phyloP scores from a whole-genome alignment of 179 eudicot species.

The Beta corolliflora region DNA sequence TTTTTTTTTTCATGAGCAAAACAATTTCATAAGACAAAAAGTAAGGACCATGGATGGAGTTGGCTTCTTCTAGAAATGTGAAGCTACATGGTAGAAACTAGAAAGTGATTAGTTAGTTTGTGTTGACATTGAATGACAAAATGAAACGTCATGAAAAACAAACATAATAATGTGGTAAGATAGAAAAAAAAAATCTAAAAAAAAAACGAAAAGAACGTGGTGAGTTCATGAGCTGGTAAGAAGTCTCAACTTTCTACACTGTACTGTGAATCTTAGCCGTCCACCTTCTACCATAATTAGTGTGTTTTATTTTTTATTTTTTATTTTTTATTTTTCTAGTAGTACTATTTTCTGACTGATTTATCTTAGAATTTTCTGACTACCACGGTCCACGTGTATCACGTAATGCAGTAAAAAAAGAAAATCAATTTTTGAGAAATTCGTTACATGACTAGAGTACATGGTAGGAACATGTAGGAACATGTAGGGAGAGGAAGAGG shows the following conservation, averaged over 20 bases:
- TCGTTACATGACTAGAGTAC: no score
- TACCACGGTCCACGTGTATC: conserved; percentile 5
- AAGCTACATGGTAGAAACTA: neutral
- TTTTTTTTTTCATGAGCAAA: no score
- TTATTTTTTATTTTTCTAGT: neutral
- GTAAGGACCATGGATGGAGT: no score
- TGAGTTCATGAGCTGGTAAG: no score
- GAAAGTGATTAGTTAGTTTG: neutral
- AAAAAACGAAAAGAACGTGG: no score
- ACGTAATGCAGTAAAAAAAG: neutral
- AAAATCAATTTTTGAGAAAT: no score
- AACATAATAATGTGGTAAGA: no score
- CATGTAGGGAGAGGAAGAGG: no score
- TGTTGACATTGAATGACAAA: neutral
- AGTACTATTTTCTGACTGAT: neutral
- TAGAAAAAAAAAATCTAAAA: neutral
- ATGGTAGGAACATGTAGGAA: rapidly evolving
- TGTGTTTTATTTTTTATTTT: no score
- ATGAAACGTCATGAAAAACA: no score
- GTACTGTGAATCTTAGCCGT: conserved; percentile 8
- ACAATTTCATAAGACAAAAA: no score
- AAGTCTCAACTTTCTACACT: neutral
- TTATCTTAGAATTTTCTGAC: neutral
- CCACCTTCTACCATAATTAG: neutral
- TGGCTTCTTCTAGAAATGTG: no score